phyloP scores from a whole-genome alignment of 2,329 filamentous ascomycete genomes.

The Aspergillus sp. region DNA sequence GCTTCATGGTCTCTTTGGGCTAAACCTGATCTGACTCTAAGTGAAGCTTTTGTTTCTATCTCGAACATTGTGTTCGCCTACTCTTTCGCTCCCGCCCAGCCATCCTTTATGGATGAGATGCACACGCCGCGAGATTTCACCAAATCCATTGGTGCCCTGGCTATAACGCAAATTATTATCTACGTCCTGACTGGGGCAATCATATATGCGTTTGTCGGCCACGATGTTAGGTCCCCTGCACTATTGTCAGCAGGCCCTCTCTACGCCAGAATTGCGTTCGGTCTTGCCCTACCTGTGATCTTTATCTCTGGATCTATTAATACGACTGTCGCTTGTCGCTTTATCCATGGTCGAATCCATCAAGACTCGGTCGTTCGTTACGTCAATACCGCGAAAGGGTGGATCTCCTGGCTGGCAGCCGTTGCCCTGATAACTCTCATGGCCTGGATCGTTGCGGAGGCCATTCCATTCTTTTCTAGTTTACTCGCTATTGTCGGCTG shows the following conservation, averaged over 20 bases:
- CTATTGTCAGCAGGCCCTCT: constrained; percentile 25
- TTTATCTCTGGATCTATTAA: constrained; percentile 39
- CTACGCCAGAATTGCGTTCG: constrained; percentile 31
- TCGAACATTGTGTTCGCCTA: constrained; percentile 41
- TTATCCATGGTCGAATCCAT: constrained; percentile 34
- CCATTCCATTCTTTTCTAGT: constrained; percentile 82
- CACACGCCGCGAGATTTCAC: constrained; percentile 22
- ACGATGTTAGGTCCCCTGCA: constrained; percentile 30
- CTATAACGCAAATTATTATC: constrained; percentile 20
- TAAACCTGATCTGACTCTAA: constrained; percentile 28
- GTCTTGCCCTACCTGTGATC: constrained; percentile 33
- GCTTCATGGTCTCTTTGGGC: constrained; percentile 27
- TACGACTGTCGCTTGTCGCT: constrained; percentile 30
- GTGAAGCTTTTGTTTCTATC: constrained; percentile 31
- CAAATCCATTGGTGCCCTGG: constrained; percentile 23
- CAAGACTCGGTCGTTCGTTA: constrained; percentile 33
- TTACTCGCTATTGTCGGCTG: constrained; percentile 51
- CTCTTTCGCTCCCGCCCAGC: constrained; percentile 38
- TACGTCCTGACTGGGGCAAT: constrained; percentile 23
- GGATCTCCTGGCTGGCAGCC: constrained; percentile 30
- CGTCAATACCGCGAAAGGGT: constrained; percentile 34
- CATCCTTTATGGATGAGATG: constrained; percentile 26
- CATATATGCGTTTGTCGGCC: constrained; percentile 33
- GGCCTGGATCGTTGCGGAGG: constrained; percentile 81
- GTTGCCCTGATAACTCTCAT: constrained; percentile 63